A percentile compares a stretch with the other conserved stretches of the same genome.
Evolutionary conservation across 2,329 filamentous ascomycete genomes (phyloP).

Genomic region (Dothistroma septosporum): DNA sequence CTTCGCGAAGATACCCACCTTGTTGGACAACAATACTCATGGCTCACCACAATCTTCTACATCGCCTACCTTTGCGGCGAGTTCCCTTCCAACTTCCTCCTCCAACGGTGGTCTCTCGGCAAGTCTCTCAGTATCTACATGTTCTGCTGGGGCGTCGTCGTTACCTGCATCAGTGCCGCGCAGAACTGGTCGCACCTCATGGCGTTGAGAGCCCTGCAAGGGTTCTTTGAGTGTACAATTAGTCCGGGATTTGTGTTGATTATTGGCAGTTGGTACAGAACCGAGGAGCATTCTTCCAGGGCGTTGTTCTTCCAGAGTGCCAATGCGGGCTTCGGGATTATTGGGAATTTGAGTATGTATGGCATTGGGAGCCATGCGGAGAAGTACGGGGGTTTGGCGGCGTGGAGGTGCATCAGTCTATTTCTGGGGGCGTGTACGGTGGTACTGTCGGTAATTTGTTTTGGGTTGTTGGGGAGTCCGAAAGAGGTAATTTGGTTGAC

Average conservation of each 20-base stretch:
- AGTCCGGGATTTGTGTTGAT: slow-evolving; percentile 36
- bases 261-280: slow-evolving; percentile 35
- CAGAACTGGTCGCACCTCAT: slow-evolving; percentile 36
- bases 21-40: slow-evolving; percentile 38
- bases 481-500: slow-evolving; percentile 30
- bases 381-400: slow-evolving; percentile 24
- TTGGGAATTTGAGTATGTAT: slow-evolving; percentile 26
- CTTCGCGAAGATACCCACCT: slow-evolving; percentile 45
- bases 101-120: slow-evolving; percentile 37
- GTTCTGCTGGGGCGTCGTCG: slow-evolving; percentile 31
- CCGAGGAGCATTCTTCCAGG: slow-evolving; percentile 35
- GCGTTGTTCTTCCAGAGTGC: slow-evolving; percentile 38
- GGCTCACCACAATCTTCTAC: slow-evolving; percentile 44
- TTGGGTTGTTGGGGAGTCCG: slow-evolving; percentile 28
- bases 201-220: slow-evolving; percentile 36
- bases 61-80: slow-evolving; percentile 40
- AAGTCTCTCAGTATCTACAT: slow-evolving; percentile 37
- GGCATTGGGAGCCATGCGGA: slow-evolving; percentile 27
- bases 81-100: slow-evolving; percentile 35
- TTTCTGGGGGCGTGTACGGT: slow-evolving; percentile 28
- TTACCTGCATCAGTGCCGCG: slow-evolving; percentile 30
- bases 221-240: slow-evolving; percentile 39
- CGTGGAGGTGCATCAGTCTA: slow-evolving; percentile 31
- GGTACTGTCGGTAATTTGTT: slow-evolving; percentile 28
- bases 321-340: slow-evolving; percentile 36